Percentiles rank a stretch among this genome's conserved stretches.
Conservation (phyloP, 2,329 filamentous ascomycete genomes). For the Exophiala calicioides region DNA sequence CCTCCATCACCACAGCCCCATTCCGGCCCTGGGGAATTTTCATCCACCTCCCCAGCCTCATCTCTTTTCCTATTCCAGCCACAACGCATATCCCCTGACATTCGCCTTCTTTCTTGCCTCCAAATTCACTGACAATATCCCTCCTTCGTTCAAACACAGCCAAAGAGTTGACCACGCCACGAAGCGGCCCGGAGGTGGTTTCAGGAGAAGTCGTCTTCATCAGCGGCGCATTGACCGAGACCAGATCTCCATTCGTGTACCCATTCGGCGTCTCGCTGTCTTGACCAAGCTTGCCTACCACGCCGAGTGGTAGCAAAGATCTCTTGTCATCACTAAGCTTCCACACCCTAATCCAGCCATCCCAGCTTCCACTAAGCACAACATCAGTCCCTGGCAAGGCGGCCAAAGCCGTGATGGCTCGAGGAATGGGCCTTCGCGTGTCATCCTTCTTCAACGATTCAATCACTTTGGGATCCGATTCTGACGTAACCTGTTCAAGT, state of each 20-base stretch:
- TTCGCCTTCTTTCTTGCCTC: slow-evolving; percentile 45
- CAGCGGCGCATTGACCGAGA: slow-evolving; percentile 66
- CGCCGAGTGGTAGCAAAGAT: slow-evolving; percentile 70
- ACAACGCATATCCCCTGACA: slow-evolving; percentile 72
- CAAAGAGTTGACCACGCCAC: slow-evolving; percentile 84
- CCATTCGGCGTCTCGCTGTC: slow-evolving; percentile 16
- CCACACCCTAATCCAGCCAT: slow-evolving; percentile 85
- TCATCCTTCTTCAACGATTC: slow-evolving; percentile 44
- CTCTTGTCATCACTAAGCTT: slow-evolving; percentile 79
- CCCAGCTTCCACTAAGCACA: slow-evolving; percentile 91
- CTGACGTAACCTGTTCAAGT: slow-evolving; percentile 72
- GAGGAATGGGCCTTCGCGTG: slow-evolving; percentile 66
- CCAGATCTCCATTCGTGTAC: slow-evolving; percentile 18
- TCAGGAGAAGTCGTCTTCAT: slow-evolving; percentile 41
- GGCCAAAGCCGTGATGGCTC: slow-evolving; percentile 87
- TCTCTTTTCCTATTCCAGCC: slow-evolving; percentile 83
- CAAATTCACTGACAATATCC: slow-evolving; percentile 57
- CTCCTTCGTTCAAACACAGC: slow-evolving; percentile 83
- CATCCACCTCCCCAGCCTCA: slow-evolving; percentile 82
- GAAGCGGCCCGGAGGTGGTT: slow-evolving; percentile 25
- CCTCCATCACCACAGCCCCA: slow-evolving; percentile 83
- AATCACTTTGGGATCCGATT: slow-evolving; percentile 60
- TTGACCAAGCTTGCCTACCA: slow-evolving; percentile 54
- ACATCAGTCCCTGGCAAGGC: slow-evolving; percentile 89
- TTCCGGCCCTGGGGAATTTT: slow-evolving; percentile 65